Percentiles rank a stretch among this genome's conserved stretches.
Evolutionary conservation across 75 land plant species (phyloP).

Genomic region (Sequoiadendron giganteum): DNA sequence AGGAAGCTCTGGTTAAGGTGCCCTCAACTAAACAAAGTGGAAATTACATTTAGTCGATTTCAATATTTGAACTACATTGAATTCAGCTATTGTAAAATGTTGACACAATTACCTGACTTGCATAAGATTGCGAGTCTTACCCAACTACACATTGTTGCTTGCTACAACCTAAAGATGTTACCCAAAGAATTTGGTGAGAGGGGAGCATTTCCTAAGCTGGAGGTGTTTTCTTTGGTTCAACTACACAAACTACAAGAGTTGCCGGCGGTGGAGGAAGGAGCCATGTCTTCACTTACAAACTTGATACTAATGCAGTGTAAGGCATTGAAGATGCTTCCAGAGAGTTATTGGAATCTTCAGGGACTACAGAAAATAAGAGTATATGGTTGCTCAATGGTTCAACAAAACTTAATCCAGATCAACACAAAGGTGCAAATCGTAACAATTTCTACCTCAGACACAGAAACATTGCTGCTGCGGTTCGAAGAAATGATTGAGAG

Average conservation of each 20-base stretch:
- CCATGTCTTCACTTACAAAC: background rate
- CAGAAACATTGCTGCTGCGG: background rate
- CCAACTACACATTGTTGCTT: background rate
- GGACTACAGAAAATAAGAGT: background rate
- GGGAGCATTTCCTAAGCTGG: background rate
- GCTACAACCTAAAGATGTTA: background rate
- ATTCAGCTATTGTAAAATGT: background rate
- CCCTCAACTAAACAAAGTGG: background rate
- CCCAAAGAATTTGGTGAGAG: background rate
- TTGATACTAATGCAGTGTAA: background rate
- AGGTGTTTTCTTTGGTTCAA: background rate
- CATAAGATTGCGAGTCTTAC: background rate
- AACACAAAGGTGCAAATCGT: background rate
- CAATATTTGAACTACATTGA: background rate
- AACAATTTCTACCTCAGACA: background rate
- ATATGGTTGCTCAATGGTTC: background rate
- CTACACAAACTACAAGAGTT: background rate
- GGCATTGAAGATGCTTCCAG: background rate
- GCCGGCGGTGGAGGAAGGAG: background rate
- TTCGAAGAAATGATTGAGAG: no score
- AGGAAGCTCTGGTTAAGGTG: background rate
- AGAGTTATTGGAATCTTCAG: background rate
- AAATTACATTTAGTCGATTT: background rate
- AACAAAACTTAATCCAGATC: no score
- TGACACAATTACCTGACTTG: background rate